phyloP scores from a whole-genome alignment of 352 stramenopile species.

The Chrysophaeum taylorii region DNA sequence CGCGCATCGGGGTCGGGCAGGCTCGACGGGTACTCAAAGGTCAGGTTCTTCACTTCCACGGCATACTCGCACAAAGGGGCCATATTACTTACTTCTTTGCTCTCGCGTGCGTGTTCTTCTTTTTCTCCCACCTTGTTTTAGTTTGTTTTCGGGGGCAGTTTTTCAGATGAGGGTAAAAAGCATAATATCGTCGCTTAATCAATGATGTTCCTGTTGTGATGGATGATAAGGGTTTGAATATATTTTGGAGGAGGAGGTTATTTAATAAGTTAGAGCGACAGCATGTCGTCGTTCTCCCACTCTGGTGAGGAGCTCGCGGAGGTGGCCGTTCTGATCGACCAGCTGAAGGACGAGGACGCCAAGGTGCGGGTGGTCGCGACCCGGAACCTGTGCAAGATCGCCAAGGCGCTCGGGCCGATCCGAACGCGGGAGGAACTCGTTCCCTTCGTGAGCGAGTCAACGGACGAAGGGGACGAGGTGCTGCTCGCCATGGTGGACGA shows the following conservation, averaged over 20 bases:
- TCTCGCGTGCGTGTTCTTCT: no score
- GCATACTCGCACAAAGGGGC: slow-evolving; percentile 25
- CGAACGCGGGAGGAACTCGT: slow-evolving; percentile 85
- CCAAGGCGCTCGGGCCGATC: slow-evolving; percentile 68
- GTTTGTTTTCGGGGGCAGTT: no score
- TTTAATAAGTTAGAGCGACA: no score
- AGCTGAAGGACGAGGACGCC: neutral
- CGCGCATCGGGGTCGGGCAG: slow-evolving; percentile 42
- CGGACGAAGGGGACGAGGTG: slow-evolving; percentile 96
- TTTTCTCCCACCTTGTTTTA: no score
- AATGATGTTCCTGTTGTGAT: no score
- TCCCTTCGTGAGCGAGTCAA: slow-evolving; percentile 92
- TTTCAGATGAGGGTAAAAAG: no score
- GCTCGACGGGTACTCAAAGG: slow-evolving; percentile 40
- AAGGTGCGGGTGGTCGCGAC: slow-evolving; percentile 19
- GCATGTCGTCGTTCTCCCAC: no score
- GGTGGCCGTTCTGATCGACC: neutral
- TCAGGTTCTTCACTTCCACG: slow-evolving; percentile 52
- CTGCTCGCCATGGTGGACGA: slow-evolving; percentile 77
- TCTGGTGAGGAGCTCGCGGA: neutral
- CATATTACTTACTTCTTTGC: no score
- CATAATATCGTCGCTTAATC: no score
- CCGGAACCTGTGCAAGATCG: slow-evolving; percentile 37
- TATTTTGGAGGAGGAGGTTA: no score
- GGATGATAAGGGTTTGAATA: no score